A percentile compares a stretch with the other conserved stretches of the same genome.
Evolutionary conservation across 805 yeast species (phyloP).

Genomic region (Starmerella sirachaensis): DNA sequence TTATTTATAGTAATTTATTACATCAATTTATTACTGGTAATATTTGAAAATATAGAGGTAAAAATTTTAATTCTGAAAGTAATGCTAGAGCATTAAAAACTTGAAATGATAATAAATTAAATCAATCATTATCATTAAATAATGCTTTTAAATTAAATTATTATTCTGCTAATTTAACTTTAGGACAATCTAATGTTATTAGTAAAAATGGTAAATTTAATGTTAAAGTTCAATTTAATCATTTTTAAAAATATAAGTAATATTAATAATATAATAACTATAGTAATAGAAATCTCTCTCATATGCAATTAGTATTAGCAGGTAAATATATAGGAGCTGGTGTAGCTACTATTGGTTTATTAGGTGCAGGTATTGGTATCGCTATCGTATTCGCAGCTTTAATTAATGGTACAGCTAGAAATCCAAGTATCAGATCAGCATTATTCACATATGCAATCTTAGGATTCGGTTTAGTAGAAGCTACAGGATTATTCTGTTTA

Average conservation of each 20-base stretch:
- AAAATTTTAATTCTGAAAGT: background rate
- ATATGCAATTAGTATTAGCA: constrained; percentile 1
- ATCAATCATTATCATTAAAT: background rate
- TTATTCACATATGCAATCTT: background rate
- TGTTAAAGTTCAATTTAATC: background rate
- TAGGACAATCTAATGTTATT: background rate
- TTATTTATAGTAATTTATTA: background rate
- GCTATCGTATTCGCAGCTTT: constrained; percentile 1
- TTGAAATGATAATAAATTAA: background rate
- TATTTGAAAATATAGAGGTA: background rate
- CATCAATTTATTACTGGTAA: background rate
- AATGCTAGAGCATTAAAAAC: background rate
- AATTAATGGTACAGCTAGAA: constrained; percentile 1
- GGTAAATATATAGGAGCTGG: constrained; percentile 1
- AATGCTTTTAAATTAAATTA: background rate
- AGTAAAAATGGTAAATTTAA: background rate
- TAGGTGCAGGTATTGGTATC: constrained; percentile 1
- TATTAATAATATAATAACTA: background rate
- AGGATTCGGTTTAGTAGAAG: constrained; percentile 1
- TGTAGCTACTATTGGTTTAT: background rate
- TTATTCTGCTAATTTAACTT: background rate
- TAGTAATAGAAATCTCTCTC: background rate
- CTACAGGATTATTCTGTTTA: constrained; percentile 1
- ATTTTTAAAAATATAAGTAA: background rate
- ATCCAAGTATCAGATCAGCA: constrained; percentile 1